Evolutionary conservation across 805 yeast genomes (phyloP).

Genomic region (Wickerhamia fluorescens): DNA sequence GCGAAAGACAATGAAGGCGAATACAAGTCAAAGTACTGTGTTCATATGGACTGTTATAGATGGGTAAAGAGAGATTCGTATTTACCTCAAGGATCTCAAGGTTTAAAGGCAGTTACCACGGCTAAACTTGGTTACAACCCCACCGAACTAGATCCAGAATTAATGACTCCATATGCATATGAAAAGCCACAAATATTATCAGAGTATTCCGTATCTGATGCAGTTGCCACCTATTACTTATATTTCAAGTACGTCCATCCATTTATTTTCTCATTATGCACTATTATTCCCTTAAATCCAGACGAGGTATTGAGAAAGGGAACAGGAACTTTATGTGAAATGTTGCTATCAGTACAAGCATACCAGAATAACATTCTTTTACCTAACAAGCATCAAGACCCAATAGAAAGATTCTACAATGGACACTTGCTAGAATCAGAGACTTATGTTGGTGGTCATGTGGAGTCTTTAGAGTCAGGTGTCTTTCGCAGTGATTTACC

Average conservation of each 20-base stretch:
- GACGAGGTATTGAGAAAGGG: constrained; percentile 96
- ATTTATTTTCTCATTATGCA: constrained; percentile 89
- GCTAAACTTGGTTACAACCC: constrained; percentile 95
- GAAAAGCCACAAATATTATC: constrained; percentile 89
- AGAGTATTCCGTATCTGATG: constrained; percentile 98
- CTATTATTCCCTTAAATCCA: constrained; percentile 91
- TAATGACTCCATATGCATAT: constrained; percentile 96
- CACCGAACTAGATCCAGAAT: constrained; percentile 91
- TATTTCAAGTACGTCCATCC: constrained; percentile 97
- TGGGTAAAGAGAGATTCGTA: constrained; percentile 99
- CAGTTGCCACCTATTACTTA: constrained; percentile 94
- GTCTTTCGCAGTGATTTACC: constrained; percentile 88
- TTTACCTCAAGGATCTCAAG: constrained; percentile 97
- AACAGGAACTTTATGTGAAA: constrained; percentile 97
- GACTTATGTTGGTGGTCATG: constrained; percentile 98
- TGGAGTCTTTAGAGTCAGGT: constrained; percentile 95
- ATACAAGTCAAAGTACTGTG: constrained; percentile 86
- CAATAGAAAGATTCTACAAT: constrained; percentile 88
- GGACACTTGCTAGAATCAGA: constrained; percentile 93
- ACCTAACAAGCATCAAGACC: constrained; percentile 92
- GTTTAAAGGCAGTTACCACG: constrained; percentile 95
- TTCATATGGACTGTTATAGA: constrained; percentile 93
- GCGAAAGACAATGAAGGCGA: constrained; percentile 85
- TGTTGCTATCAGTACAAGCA: constrained; percentile 95
- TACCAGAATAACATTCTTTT: constrained; percentile 66